phyloP scores from a whole-genome alignment of 139 green algal genomes.

The Asterochloris sp. region DNA sequence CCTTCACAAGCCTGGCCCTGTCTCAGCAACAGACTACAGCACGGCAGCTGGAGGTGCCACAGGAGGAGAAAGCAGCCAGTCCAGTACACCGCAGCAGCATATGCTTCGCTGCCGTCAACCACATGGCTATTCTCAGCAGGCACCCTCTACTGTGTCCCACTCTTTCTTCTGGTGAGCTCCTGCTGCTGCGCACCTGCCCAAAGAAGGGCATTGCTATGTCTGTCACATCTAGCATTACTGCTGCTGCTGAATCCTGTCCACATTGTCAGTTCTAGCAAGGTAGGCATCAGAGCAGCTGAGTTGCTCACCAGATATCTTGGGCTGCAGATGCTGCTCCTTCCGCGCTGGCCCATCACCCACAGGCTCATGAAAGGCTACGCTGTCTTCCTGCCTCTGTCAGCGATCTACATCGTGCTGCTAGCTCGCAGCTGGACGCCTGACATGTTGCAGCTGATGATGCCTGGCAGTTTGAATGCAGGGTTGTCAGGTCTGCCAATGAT shows the following conservation, averaged over 20 bases:
- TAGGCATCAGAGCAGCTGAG: too few species aligned
- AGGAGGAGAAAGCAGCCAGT: too few species aligned
- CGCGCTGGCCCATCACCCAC: background rate
- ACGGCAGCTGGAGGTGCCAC: too few species aligned
- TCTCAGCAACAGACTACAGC: too few species aligned
- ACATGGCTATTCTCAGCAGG: slow-evolving; percentile 5
- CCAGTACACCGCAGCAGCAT: too few species aligned
- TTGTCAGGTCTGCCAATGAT: slow-evolving; percentile 33
- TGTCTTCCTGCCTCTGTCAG: background rate
- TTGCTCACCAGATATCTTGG: too few species aligned
- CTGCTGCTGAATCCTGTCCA: background rate
- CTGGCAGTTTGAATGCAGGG: slow-evolving; percentile 56
- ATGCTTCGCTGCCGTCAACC: too few species aligned
- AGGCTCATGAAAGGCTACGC: slow-evolving; percentile 1
- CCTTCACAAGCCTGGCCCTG: too few species aligned
- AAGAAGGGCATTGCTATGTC: background rate
- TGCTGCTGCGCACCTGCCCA: background rate
- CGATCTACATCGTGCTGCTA: slow-evolving; percentile 54
- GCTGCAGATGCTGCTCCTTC: slow-evolving; percentile 14
- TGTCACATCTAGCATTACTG: background rate
- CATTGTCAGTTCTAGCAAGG: background rate
- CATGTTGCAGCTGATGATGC: slow-evolving; percentile 63
- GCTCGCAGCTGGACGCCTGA: slow-evolving; percentile 59
- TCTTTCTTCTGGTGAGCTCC: slow-evolving; percentile 11
- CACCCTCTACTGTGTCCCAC: slow-evolving; percentile 9